Base-by-base conservation (phyloP, 2,329 filamentous ascomycete species). In the Penicillium vulpinum region DNA sequence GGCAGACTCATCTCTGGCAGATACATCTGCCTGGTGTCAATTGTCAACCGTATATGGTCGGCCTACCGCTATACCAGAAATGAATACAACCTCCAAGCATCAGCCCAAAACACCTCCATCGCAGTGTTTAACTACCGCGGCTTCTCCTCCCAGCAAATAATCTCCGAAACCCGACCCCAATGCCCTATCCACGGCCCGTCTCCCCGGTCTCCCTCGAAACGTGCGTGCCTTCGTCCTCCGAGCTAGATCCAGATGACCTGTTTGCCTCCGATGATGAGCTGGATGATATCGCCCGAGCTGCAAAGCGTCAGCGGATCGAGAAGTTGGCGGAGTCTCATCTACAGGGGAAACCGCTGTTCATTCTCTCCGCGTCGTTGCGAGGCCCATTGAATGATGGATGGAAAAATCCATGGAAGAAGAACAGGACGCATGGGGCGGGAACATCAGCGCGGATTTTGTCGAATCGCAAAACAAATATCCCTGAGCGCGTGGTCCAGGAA, bases 341-440 rank as follows among this genome's bases (percentile, higher is more conserved):
- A 38, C 64, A 74, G 33, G 78, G 78, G 26, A 66, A 69, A 28
- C 70, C 72, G 16, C 65, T 78, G 10, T 80, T 78, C 54, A 80
- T 81, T 43, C 65, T 77, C 11, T 78, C 74, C 6, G 78, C 79
- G 13, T 72, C 72, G 9, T 67, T 81, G 21, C 73, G 68, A 41
- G 79, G 79, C 0, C 78, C 78, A 1, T 77, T 81, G 31, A 71
- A 76, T 5, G 57, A 71, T 24, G 71, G 64, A 26, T 81, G 79
- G 79, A 60, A 62, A 5, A 81, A 81, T 61, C 79, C 78, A 2
- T 81, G 79, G 79, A 70, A 59, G 46, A 73, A 71, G 48, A 55
- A 63, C 3, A 64, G 70, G 44, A 56, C 44, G 8, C 59, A 39
- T 16, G 10, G 28, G 5, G 40, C 21, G 29, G 29, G 18, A 5